Evolutionary conservation across 2,329 filamentous ascomycete genomes (phyloP), one percentile per base, ranked within the genome.

Genomic region (Colletotrichum graminicola): DNA sequence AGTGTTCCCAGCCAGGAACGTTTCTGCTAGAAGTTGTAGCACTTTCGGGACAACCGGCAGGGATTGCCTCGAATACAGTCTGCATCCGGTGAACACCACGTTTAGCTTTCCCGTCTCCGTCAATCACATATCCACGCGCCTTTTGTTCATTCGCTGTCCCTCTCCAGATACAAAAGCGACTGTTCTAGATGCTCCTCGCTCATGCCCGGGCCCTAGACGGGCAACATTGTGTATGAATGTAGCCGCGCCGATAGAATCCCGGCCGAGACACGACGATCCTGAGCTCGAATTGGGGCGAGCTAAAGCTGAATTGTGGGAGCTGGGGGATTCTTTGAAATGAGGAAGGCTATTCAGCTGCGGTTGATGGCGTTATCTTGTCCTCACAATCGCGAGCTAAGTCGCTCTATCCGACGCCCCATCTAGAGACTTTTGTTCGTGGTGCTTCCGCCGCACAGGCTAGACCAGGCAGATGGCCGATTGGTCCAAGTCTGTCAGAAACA

Each of bases 51-150:
- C 39, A 56, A n/a, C 47, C 52, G 45, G 65, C 39, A 49, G 49
- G 45, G 52, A 60, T 43, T 59, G 39, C 52, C 51, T 63, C 60
- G 59, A 72, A 72, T 72, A 69, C 52, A 72, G 39, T 55, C 54
- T 60, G 69, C 69, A 72, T 64, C 69, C 69, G 69, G 69, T 47
- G 36, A 69, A 64, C 39, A 59, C 43, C 39, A 69, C 23, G 32
- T 60, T 69, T 65, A 63, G 65, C 65, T 68, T 60, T 68, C 34
- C 64, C 36, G 54, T 62, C 64, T 71, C 52, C 68, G 64, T 71
- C 57, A 18, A 39, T 54, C 29, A 7, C 26, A 43, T n/a, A 43
- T 67, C 45, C 66, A 23, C 43, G n/a, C 49, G n/a, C 34, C 36
- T 64, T n/a, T 69, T 45, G 55, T 49, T n/a, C 55, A 29, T n/a